Conservation (phyloP, 257 asterid genomes). For the Solanum habrochaites region DNA sequence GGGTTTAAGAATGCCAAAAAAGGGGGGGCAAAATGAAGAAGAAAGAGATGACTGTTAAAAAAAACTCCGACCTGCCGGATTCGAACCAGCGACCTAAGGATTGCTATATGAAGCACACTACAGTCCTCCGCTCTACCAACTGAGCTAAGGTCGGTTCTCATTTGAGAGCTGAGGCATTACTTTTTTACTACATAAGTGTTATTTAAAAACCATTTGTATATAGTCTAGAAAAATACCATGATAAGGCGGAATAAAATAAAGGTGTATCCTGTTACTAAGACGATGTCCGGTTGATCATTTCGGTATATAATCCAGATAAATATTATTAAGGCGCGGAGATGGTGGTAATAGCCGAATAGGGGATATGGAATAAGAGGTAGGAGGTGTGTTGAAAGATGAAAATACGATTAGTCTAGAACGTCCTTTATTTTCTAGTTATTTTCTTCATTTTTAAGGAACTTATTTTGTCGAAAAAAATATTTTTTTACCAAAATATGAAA, state of each 20-base stretch:
- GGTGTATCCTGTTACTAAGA: too few relatives aligned
- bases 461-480: background rate
- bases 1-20: background rate
- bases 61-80: constrained; percentile 23
- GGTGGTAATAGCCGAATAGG: background rate
- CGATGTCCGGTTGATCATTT: too few relatives aligned
- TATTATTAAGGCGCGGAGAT: background rate
- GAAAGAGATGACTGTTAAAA: background rate
- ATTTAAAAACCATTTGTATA: background rate
- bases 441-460: background rate
- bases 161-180: accelerated
- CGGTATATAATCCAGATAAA: background rate
- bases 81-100: constrained; percentile 24
- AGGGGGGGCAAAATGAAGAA: background rate
- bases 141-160: constrained; percentile 15
- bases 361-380: background rate
- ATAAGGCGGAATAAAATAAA: background rate
- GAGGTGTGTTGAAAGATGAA: background rate
- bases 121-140: constrained; percentile 29
- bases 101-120: background rate
- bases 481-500: background rate
- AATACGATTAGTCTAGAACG: too few relatives aligned
- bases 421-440: background rate
- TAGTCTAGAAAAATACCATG: background rate
- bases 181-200: too few relatives aligned